A percentile compares a stretch with the other conserved stretches of the same genome.
phyloP scores from a whole-genome alignment of 169 alveolate species.

The Plasmodium yoelii region DNA sequence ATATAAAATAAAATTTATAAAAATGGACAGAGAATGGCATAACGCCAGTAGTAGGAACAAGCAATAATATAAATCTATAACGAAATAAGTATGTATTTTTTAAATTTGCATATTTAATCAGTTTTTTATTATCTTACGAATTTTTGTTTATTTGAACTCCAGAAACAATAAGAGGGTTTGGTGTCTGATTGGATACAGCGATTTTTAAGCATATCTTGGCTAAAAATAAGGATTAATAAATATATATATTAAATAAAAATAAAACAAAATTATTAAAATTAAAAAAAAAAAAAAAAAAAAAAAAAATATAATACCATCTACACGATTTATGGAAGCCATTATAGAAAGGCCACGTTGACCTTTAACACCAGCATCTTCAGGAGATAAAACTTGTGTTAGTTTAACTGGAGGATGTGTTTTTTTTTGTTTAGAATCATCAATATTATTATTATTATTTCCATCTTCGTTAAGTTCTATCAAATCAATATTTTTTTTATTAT shows the following conservation, averaged over 20 bases:
- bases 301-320: slow-evolving; percentile 9
- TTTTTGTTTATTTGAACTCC: slow-evolving; percentile 76
- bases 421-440: slow-evolving; percentile 6
- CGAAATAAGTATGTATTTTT: no score
- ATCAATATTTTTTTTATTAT: slow-evolving; percentile 60
- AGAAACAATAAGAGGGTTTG: slow-evolving; percentile 29
- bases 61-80: neutral
- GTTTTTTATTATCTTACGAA: slow-evolving; percentile 16
- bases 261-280: neutral
- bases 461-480: slow-evolving; percentile 63
- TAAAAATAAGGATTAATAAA: neutral
- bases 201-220: slow-evolving; percentile 62
- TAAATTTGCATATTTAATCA: no score
- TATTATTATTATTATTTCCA: neutral
- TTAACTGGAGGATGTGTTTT: slow-evolving; percentile 65
- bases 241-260: neutral
- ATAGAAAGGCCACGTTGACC: slow-evolving; percentile 64
- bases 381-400: slow-evolving; percentile 38
- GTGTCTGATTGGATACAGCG: slow-evolving; percentile 45
- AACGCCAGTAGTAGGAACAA: neutral
- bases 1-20: neutral
- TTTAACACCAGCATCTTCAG: slow-evolving; percentile 64
- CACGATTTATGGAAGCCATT: slow-evolving; percentile 48
- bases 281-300: neutral
- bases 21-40: neutral